phyloP scores from a whole-genome alignment of 805 yeast genomes.

The Metschnikowia rubicola region DNA sequence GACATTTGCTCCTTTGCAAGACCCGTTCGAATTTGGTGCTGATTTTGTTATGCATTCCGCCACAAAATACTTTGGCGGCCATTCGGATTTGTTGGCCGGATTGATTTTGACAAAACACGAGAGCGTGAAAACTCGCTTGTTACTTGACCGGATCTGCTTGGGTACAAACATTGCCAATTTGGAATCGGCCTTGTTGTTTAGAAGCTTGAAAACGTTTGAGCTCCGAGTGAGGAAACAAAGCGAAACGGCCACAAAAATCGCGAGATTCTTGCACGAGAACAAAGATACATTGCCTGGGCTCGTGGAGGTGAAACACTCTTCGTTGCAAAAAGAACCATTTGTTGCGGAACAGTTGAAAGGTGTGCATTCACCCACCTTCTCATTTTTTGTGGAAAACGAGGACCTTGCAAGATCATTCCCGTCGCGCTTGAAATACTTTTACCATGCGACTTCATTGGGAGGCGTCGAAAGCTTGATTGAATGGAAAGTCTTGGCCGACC shows the following conservation, averaged over 20 bases:
- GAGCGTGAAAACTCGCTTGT: conserved; percentile 43
- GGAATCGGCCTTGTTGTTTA: conserved; percentile 67
- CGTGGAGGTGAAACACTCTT: conserved; percentile 60
- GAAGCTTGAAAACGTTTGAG: conserved; percentile 80
- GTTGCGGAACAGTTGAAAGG: conserved; percentile 64
- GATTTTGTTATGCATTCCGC: conserved; percentile 90
- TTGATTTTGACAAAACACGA: conserved; percentile 59
- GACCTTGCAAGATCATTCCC: conserved; percentile 67
- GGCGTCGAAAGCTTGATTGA: conserved; percentile 89
- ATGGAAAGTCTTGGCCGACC: conserved; percentile 77
- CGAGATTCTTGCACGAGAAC: conserved; percentile 53
- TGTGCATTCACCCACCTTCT: conserved; percentile 69
- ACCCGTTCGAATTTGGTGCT: conserved; percentile 79
- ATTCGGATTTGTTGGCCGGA: conserved; percentile 86
- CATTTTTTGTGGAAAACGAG: conserved; percentile 50
- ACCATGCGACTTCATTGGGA: conserved; percentile 90
- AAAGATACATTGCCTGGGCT: conserved; percentile 46
- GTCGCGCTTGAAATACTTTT: conserved; percentile 61
- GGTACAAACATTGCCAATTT: conserved; percentile 80
- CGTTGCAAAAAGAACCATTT: conserved; percentile 68
- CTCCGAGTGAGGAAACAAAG: conserved; percentile 68
- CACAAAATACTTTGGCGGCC: conserved; percentile 94
- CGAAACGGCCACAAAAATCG: conserved; percentile 57
- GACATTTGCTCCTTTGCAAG: conserved; percentile 85
- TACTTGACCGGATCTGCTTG: conserved; percentile 60